Conservation (phyloP, 2,329 filamentous ascomycete genomes). For the Metarhizium album region DNA sequence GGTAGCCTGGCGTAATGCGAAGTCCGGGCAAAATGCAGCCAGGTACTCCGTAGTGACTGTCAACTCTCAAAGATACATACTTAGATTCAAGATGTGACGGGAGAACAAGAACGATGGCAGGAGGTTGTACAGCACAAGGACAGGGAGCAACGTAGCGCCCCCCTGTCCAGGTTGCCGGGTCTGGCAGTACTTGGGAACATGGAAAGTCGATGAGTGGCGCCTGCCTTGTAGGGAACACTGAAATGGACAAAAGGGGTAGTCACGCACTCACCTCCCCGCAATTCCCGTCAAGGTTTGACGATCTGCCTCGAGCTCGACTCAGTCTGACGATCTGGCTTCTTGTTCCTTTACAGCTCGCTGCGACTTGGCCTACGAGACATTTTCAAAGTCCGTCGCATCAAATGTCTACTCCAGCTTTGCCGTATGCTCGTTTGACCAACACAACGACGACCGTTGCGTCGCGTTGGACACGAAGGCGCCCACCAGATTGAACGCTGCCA, state of each 20-base stretch:
- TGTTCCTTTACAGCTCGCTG: not conserved
- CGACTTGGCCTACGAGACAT: not conserved
- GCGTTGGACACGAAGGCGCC: not conserved
- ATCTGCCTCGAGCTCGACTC: not conserved
- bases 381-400: not conserved
- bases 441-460: not conserved
- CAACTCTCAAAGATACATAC: too few species aligned
- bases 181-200: too few species aligned
- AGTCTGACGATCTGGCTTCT: not conserved
- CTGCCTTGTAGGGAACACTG: not conserved
- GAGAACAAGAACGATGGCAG: too few species aligned
- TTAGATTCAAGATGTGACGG: too few species aligned
- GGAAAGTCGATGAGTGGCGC: too few species aligned
- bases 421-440: too few species aligned
- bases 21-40: not conserved
- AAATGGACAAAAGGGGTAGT: not conserved
- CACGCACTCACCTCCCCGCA: not conserved
- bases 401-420: not conserved
- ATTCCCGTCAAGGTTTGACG: not conserved
- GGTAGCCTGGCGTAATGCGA: not conserved
- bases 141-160: too few species aligned
- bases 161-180: too few species aligned
- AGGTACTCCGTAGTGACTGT: not conserved
- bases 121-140: too few species aligned
- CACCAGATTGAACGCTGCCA: not conserved